Percentiles rank a stretch among this genome's conserved stretches.
phyloP scores from a whole-genome alignment of 2,329 filamentous ascomycete species.

The Colletotrichum higginsianum region DNA sequence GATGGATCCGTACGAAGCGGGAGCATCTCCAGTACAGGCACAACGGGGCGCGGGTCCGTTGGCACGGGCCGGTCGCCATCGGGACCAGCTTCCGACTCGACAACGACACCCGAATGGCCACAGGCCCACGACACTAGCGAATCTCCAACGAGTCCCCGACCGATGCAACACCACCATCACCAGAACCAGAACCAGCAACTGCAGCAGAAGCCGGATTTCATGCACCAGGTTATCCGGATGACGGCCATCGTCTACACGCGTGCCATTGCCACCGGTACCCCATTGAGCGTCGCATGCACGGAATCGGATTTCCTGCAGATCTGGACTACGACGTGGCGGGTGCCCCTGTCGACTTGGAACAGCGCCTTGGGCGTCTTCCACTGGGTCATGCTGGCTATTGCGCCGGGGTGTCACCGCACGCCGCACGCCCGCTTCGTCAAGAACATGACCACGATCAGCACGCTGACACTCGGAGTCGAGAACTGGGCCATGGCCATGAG shows the following conservation, averaged over 20 bases:
- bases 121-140: conserved; percentile 26
- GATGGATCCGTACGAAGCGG: conserved; percentile 18
- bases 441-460: conserved; percentile 59
- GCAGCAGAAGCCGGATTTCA: conserved; percentile 53
- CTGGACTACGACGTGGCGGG: conserved; percentile 64
- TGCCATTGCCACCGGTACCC: conserved; percentile 59
- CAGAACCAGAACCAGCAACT: conserved; percentile 1
- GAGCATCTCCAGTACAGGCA: conserved; percentile 22
- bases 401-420: conserved; percentile 56
- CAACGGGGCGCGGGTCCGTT: conserved; percentile 19
- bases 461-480: conserved; percentile 63
- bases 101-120: conserved; percentile 37
- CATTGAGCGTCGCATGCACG: conserved; percentile 59
- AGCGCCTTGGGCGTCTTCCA: conserved; percentile 63
- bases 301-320: conserved; percentile 58
- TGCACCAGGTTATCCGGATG: conserved; percentile 63
- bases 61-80: conserved; percentile 21
- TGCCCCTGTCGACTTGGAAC: conserved; percentile 63
- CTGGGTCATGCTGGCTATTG: conserved; percentile 63
- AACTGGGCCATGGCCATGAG: conserved; percentile 63
- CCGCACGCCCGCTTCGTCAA: conserved; percentile 62
- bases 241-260: conserved; percentile 64
- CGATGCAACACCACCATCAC: conserved; percentile 12
- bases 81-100: conserved; percentile 28
- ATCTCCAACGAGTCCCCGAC: conserved; percentile 10